Conservation (phyloP, 805 yeast genomes). For the Hanseniaspora mollemarum region DNA sequence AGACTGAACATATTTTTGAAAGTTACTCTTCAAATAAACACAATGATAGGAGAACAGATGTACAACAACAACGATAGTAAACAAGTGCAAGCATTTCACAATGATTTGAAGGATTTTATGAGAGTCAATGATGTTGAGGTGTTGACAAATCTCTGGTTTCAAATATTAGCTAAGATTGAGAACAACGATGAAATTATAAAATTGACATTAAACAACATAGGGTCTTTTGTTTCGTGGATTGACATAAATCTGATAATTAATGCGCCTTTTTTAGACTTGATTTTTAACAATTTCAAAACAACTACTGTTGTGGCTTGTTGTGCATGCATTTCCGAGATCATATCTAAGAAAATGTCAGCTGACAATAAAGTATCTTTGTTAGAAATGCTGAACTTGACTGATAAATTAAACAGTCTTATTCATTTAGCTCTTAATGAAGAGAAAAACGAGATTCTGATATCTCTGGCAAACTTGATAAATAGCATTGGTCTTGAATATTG, state of each 20-base stretch:
- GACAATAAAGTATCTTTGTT: conserved; percentile 52
- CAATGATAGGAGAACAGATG: conserved; percentile 87
- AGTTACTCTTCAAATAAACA: conserved; percentile 63
- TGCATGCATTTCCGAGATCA: conserved; percentile 41
- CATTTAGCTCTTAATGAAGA: conserved; percentile 21
- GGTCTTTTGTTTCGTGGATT: conserved; percentile 87
- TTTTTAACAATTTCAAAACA: conserved; percentile 47
- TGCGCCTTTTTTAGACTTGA: conserved; percentile 42
- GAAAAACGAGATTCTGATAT: conserved; percentile 62
- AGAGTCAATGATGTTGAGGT: conserved; percentile 62
- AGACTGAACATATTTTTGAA: conserved; percentile 63
- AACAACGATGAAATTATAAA: conserved; percentile 25
- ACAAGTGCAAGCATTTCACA: conserved; percentile 52
- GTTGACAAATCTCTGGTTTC: conserved; percentile 58
- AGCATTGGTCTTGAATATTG: conserved; percentile 66
- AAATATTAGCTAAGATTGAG: conserved; percentile 36
- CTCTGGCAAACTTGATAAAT: conserved; percentile 61
- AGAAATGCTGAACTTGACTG: conserved; percentile 54
- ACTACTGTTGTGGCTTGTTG: conserved; percentile 49
- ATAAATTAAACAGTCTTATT: conserved; percentile 30
- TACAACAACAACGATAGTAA: conserved; percentile 48
- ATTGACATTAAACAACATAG: conserved; percentile 48
- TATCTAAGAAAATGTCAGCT: conserved; percentile 69
- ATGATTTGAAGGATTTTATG: conserved; percentile 66
- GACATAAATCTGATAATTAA: conserved; percentile 64